Evolutionary conservation across 441 rosid genomes (phyloP), one percentile per base, ranked within the genome.

Genomic region (Erodium moschatum): DNA sequence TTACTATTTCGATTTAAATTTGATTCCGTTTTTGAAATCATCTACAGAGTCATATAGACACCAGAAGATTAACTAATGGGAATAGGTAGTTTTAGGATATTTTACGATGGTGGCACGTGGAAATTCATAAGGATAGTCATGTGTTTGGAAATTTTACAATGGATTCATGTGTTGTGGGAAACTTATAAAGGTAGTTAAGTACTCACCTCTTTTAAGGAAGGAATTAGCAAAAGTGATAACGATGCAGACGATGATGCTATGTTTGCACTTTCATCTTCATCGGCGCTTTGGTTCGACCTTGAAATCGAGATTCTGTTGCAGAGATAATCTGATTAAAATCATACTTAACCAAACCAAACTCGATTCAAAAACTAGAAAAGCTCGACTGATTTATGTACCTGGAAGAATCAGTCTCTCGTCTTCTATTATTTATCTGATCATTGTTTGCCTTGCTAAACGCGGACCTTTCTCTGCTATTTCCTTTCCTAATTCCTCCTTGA

Each of bases 131-230:
- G 40, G 40, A 1, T 29, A 29, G 31, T 29, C 3, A 29, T 29
- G 31, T 2, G 40, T 35, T 8, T 35, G 40, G 40, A 35, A 35
- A 35, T 35, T 35, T 35, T 35, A 35, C 40, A 5, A 35, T 35
- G 40, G 40, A 7, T 5, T 35, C 40, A 35, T 35, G 40, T 35
- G 9, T 35, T 35, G 8, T 35, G 8, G 40, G 40, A 7, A 35
- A 35, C 9, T 35, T 7, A 35, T 35, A 35, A 35, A 35, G 40
- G 40, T 35, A 35, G 40, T 35, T 5, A 29, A 29, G 54, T 13
- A 13, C 54, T 48, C 54, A 88, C 99, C 96, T 91, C 97, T 84
- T 89, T 88, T 71, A 89, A 65, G 60, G 97, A 88, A 68, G 96
- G 97, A 35, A 94, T 79, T 72, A 94, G 82, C 85, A 94, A 83